Percentiles rank a stretch among this genome's conserved stretches.
These are phyloP conservation scores for Aspergillus sp. DNA, from an alignment of 2,329 filamentous ascomycete species.

Conservation along the genomic window DNA sequence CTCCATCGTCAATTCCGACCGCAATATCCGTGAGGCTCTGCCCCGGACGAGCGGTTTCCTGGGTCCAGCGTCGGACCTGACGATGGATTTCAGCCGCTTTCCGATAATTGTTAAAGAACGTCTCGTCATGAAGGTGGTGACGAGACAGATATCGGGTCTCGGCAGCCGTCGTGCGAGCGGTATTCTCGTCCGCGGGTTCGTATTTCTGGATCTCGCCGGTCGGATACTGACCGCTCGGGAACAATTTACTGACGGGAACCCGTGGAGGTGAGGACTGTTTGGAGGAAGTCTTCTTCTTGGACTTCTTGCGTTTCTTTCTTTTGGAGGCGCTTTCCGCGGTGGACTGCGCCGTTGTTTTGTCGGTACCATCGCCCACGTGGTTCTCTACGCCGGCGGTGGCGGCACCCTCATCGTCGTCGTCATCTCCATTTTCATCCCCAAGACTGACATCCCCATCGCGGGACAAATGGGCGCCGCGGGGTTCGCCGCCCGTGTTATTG, in stretches of 20 bases:
- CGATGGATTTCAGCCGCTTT: constrained; percentile 58
- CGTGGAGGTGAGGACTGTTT: constrained; percentile 50
- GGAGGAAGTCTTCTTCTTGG: constrained; percentile 12
- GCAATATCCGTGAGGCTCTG: constrained; percentile 51
- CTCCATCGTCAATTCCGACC: constrained; percentile 55
- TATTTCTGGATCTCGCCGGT: constrained; percentile 49
- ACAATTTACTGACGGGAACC: constrained; percentile 48
- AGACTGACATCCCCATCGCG: constrained; percentile 46
- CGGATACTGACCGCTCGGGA: constrained; percentile 46
- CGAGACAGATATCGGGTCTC: constrained; percentile 45
- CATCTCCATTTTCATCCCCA: constrained; percentile 30
- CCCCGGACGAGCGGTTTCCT: constrained; percentile 51
- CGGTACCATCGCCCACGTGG: constrained; percentile 5
- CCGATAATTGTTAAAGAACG: constrained; percentile 55
- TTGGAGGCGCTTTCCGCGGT: constrained; percentile 8
- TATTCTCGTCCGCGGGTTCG: constrained; percentile 40
- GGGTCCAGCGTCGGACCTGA: constrained; percentile 54
- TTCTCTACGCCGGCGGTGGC: neutral
- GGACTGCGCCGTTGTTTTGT: neutral
- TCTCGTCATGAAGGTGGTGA: constrained; percentile 45
- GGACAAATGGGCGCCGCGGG: constrained; percentile 42
- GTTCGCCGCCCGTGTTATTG: constrained; percentile 39
- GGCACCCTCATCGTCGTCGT: neutral
- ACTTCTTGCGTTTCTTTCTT: constrained; percentile 41
- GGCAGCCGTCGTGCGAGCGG: constrained; percentile 47